Percentiles rank a stretch among this genome's conserved stretches.
phyloP scores from a whole-genome alignment of 1,284 basidiomycete genomes.

The Trichosporon inkin region DNA sequence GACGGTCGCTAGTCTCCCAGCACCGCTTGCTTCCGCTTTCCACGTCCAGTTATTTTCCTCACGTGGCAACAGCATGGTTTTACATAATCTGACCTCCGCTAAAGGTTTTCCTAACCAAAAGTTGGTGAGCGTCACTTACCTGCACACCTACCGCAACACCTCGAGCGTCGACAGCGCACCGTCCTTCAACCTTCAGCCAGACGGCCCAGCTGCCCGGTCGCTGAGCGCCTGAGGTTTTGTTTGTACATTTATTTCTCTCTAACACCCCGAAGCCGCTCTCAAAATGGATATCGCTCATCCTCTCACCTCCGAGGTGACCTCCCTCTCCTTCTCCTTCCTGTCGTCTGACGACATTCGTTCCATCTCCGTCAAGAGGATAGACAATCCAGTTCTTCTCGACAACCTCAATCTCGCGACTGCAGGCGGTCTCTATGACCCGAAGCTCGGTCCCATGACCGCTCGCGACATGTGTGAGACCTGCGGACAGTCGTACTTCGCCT shows the following conservation, averaged over 20 bases:
- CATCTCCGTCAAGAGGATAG: slow-evolving; percentile 94
- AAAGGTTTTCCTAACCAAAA: slow-evolving; percentile 5
- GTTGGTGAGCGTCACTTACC: slow-evolving; percentile 11
- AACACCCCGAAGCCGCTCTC: slow-evolving; percentile 9
- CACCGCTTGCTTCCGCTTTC: background rate
- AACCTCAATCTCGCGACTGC: slow-evolving; percentile 86
- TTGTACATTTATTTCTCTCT: slow-evolving; percentile 2
- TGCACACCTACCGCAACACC: background rate
- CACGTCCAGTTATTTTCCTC: background rate
- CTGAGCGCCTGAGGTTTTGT: slow-evolving; percentile 18
- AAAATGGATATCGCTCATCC: slow-evolving; percentile 90
- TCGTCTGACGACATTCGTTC: slow-evolving; percentile 83
- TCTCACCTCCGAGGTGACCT: slow-evolving; percentile 74
- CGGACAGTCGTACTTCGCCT: slow-evolving; percentile 82
- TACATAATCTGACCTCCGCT: background rate
- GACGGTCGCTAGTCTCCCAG: background rate
- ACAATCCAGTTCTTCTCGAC: slow-evolving; percentile 89
- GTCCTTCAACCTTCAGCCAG: slow-evolving; percentile 8
- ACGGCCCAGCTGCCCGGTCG: slow-evolving; percentile 15
- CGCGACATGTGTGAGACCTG: slow-evolving; percentile 95
- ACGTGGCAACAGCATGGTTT: background rate
- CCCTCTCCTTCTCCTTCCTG: slow-evolving; percentile 92
- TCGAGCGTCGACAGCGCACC: slow-evolving; percentile 14
- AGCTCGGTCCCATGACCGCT: slow-evolving; percentile 82
- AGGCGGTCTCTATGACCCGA: slow-evolving; percentile 93